Evolutionary conservation across 345 rosid genomes (phyloP).

Genomic region (Salix udensis): DNA sequence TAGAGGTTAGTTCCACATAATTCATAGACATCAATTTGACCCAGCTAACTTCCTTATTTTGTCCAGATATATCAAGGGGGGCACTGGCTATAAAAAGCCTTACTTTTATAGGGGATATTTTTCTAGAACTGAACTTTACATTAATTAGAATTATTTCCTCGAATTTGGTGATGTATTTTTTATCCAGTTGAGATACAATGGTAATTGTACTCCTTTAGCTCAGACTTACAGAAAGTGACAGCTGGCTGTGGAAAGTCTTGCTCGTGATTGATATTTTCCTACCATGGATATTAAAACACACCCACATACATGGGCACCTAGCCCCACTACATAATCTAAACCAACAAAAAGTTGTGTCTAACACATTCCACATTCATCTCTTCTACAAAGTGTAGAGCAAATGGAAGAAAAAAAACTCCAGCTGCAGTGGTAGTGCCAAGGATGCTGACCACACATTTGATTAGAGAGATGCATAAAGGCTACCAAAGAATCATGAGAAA

Average conservation of each 20-base stretch:
- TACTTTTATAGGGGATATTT: neutral
- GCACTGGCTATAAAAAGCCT: neutral
- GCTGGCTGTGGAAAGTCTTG: neutral
- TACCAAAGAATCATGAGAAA: neutral
- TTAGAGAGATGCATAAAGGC: neutral
- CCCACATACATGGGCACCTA: neutral
- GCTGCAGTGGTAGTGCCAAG: neutral
- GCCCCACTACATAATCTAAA: neutral
- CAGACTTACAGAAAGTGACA: neutral
- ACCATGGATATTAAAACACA: neutral
- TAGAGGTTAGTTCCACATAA: neutral
- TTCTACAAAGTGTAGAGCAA: neutral
- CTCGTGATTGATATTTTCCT: neutral
- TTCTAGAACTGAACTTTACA: neutral
- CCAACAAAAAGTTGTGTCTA: neutral
- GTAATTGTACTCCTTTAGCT: neutral
- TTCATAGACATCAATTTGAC: neutral
- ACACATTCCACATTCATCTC: neutral
- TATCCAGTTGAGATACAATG: neutral
- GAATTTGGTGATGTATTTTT: neutral
- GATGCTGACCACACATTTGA: neutral
- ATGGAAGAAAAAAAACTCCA: neutral
- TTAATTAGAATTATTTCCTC: neutral
- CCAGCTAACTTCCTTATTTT: neutral
- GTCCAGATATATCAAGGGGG: neutral